These are phyloP conservation scores for Piloderma croceum DNA, from an alignment of 768 basidiomycete genomes.

Conservation along the genomic window DNA sequence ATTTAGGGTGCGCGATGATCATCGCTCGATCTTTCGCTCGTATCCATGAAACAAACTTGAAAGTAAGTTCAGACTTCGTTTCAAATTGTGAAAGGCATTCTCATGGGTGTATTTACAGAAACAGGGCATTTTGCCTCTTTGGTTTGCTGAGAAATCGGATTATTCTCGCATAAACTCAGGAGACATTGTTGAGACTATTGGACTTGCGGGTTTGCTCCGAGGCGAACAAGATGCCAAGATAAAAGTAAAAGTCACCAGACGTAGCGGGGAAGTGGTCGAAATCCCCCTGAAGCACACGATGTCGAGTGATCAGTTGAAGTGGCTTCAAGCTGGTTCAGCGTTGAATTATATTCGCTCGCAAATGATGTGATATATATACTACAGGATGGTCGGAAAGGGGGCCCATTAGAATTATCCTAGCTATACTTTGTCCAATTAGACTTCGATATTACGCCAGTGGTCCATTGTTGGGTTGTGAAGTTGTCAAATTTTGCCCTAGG, in stretches of 20 bases:
- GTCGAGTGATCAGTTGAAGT: conserved; percentile 84
- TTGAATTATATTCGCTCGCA: conserved; percentile 80
- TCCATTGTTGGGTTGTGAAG: neutral
- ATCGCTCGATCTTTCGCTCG: conserved; percentile 92
- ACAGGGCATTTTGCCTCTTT: conserved; percentile 96
- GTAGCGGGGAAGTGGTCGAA: conserved; percentile 55
- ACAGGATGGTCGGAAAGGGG: conserved; percentile 3
- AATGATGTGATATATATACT: conserved; percentile 23
- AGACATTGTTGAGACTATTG: conserved; percentile 77
- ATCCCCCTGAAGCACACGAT: conserved; percentile 83
- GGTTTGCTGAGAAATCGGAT: conserved; percentile 83
- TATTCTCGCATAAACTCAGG: conserved; percentile 80
- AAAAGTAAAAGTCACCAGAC: conserved; percentile 61
- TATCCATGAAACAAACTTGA: conserved; percentile 96
- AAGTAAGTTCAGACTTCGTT: conserved; percentile 41
- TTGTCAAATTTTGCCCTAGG: conserved; percentile 26
- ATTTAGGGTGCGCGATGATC: conserved; percentile 75
- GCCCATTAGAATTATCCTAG: too few species aligned
- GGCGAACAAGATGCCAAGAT: conserved; percentile 41
- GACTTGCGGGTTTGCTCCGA: conserved; percentile 62
- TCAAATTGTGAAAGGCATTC: neutral
- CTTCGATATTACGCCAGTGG: too few species aligned
- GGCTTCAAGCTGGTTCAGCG: conserved; percentile 85
- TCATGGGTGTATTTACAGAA: too few species aligned
- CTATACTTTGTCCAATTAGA: too few species aligned